These are phyloP conservation scores for Talaromyces sp. DNA, from an alignment of 2,329 filamentous ascomycete genomes.

Conservation along the genomic window DNA sequence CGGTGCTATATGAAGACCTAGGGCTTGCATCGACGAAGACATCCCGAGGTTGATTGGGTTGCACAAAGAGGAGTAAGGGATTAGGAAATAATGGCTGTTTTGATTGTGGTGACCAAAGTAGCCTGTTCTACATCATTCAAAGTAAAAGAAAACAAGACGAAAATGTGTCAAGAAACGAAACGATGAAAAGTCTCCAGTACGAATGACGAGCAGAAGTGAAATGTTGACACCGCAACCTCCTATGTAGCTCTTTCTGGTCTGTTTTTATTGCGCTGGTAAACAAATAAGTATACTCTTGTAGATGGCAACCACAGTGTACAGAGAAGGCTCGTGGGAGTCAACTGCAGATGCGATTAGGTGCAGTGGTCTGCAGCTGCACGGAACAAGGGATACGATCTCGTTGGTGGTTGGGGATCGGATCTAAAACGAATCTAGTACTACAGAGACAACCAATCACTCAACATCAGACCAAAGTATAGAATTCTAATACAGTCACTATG, in stretches of 20 bases:
- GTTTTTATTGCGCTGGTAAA: background rate
- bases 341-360: background rate
- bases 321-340: background rate
- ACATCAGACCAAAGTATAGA: background rate
- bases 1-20: background rate
- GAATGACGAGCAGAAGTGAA: background rate
- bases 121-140: background rate
- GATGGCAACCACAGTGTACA: background rate
- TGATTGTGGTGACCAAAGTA: background rate
- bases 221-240: background rate
- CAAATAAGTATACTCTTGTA: background rate
- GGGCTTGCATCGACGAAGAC: background rate
- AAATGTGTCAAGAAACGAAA: background rate
- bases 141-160: background rate
- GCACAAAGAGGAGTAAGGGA: background rate
- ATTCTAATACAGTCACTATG: too few species aligned
- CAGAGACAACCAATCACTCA: background rate
- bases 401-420: background rate
- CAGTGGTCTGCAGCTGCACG: background rate
- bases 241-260: background rate
- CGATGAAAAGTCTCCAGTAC: background rate
- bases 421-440: background rate
- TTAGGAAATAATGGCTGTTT: background rate
- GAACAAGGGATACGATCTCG: slow-evolving; percentile 14
- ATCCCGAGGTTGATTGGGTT: background rate